These are phyloP conservation scores for Alternaria incomplexa DNA, from an alignment of 2,329 filamentous ascomycete species.

Conservation along the genomic window DNA sequence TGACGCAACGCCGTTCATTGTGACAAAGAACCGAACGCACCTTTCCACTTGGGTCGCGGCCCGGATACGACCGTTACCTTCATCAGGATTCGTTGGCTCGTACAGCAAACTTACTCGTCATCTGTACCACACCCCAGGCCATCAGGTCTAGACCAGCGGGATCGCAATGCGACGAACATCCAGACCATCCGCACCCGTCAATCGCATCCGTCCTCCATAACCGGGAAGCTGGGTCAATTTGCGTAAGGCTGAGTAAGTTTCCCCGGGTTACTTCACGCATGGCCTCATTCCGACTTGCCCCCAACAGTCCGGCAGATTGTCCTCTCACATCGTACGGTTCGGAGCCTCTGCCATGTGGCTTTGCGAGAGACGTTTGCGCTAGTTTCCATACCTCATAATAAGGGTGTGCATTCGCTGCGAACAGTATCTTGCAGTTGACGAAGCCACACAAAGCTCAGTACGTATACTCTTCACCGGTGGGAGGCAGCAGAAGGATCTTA, in stretches of 20 bases:
- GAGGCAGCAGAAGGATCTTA: not conserved
- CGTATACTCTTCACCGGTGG: not conserved
- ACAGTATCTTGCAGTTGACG: not conserved
- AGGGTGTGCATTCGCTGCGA: not conserved
- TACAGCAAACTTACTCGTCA: conserved; percentile 5
- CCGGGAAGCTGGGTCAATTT: not conserved
- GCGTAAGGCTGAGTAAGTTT: conserved; percentile 2
- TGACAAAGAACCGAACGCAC: not conserved
- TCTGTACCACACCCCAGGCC: not conserved
- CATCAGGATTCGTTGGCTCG: not conserved
- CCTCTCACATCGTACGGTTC: not conserved
- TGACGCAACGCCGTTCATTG: not conserved
- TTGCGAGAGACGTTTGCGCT: not conserved
- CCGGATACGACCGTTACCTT: not conserved
- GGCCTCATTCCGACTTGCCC: conserved; percentile 9
- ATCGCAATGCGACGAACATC: not conserved
- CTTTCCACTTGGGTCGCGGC: not conserved
- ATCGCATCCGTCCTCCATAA: not conserved
- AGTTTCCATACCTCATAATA: not conserved
- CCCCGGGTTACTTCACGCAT: not conserved
- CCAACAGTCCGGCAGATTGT: too few relatives aligned
- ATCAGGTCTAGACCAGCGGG: not conserved
- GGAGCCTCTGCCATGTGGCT: not conserved
- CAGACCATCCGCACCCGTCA: not conserved
- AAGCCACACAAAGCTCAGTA: not conserved